A percentile compares a stretch with the other conserved stretches of the same genome.
Conservation (phyloP, 2,329 filamentous ascomycete species). For the Cercospora sojina region DNA sequence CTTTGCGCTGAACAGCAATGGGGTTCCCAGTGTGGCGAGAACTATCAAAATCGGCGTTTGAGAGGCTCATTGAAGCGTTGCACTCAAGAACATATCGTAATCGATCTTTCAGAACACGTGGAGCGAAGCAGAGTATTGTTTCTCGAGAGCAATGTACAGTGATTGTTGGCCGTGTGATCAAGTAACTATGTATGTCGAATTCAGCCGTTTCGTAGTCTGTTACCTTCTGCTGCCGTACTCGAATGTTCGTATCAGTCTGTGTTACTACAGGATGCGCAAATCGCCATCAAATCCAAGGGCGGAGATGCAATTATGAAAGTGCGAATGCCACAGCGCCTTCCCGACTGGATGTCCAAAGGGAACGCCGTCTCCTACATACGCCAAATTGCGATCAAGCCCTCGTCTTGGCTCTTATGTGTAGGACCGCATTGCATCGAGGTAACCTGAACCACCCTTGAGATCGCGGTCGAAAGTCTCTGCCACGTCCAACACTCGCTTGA, state of each 20-base stretch:
- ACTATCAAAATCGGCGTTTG: background rate
- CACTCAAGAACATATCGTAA: no score
- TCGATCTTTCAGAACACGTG: no score
- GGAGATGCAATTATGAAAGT: background rate
- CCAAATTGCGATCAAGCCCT: background rate
- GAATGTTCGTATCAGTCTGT: background rate
- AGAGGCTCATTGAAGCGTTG: background rate
- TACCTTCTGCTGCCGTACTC: constrained; percentile 1
- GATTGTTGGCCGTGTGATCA: background rate
- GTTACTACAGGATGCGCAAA: background rate
- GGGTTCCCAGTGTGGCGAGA: constrained; percentile 8
- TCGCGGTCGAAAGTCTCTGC: constrained; percentile 80
- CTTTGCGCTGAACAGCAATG: constrained; percentile 41
- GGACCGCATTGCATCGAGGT: constrained; percentile 79
- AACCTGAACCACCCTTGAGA: constrained; percentile 76
- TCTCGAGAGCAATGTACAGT: background rate
- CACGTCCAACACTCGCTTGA: constrained; percentile 79
- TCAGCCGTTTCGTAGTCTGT: background rate
- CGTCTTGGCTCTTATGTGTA: constrained; percentile 53
- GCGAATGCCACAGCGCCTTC: background rate
- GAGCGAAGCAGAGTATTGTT: background rate
- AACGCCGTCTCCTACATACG: background rate
- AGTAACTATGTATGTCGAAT: background rate
- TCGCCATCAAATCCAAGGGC: background rate
- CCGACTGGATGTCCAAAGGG: background rate